These are phyloP conservation scores for Linum trigynum DNA, from an alignment of 345 rosid genomes.

Conservation along the genomic window DNA sequence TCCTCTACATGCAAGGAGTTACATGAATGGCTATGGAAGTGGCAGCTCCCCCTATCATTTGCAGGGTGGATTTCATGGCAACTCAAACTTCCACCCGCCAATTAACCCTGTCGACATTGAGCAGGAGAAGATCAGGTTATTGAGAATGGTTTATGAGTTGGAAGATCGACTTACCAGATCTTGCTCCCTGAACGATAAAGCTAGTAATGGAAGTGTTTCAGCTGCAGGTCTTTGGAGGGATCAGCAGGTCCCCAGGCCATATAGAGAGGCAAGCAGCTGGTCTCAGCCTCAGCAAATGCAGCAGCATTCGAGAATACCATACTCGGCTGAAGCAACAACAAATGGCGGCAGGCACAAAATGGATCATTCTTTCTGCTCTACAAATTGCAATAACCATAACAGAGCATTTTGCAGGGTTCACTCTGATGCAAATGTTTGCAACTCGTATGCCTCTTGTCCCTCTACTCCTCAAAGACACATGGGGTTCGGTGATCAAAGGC, in stretches of 20 bases:
- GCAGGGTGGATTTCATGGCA: conserved; percentile 27
- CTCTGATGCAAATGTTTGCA: conserved; percentile 23
- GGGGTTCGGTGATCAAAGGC: conserved; percentile 48
- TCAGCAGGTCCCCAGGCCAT: conserved; percentile 17
- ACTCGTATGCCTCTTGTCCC: conserved; percentile 38
- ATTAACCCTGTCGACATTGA: conserved; percentile 33
- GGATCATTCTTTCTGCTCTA: conserved; percentile 2
- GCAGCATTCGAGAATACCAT: conserved; percentile 11
- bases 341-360: conserved; percentile 26
- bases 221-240: conserved; percentile 21
- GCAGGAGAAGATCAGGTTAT: conserved; percentile 38
- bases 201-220: not conserved
- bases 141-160: conserved; percentile 45
- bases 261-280: not conserved
- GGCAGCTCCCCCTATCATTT: conserved; percentile 37
- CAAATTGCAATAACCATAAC: conserved; percentile 4
- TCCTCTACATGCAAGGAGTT: conserved; percentile 32
- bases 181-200: conserved; percentile 19
- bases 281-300: conserved; percentile 7
- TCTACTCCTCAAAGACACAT: conserved; percentile 46
- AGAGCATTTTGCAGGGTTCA: conserved; percentile 19
- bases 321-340: not conserved
- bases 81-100: conserved; percentile 28
- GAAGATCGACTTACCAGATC: conserved; percentile 41
- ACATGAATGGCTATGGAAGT: conserved; percentile 25